Evolutionary conservation across 2,329 filamentous ascomycete species (phyloP).

Genomic region (Didymellaceae sp.): DNA sequence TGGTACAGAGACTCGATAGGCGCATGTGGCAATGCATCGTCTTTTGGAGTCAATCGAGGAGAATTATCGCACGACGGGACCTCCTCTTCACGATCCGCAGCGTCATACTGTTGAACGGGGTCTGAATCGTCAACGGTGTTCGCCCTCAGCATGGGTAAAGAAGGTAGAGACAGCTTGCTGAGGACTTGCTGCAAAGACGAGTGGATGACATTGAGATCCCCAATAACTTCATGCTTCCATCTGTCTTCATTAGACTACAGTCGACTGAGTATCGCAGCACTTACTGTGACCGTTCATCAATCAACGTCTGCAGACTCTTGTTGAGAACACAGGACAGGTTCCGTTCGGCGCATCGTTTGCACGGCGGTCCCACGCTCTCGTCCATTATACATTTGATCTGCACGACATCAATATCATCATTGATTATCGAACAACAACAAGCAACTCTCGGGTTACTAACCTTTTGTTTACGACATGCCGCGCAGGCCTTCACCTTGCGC

Average conservation of each 20-base stretch:
- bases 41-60: constrained; percentile 35
- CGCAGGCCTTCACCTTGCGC: constrained; percentile 54
- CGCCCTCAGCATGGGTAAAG: constrained; percentile 46
- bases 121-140: constrained; percentile 17
- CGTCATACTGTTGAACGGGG: constrained; percentile 36
- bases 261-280: background rate
- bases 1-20: constrained; percentile 59
- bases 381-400: constrained; percentile 61
- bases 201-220: constrained; percentile 42
- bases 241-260: constrained; percentile 12
- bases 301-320: constrained; percentile 58
- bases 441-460: constrained; percentile 12
- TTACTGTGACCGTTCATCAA: constrained; percentile 53
- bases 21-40: constrained; percentile 37
- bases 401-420: background rate
- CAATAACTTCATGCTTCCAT: constrained; percentile 35
- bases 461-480: constrained; percentile 61
- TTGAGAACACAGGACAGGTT: constrained; percentile 59
- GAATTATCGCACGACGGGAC: constrained; percentile 43
- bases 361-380: constrained; percentile 53
- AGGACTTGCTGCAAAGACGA: constrained; percentile 51
- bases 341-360: constrained; percentile 58
- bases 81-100: constrained; percentile 47
- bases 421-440: background rate
- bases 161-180: constrained; percentile 47